Evolutionary conservation across 2,329 filamentous ascomycete genomes (phyloP), one percentile per base, ranked within the genome.

Genomic region (Botrytis medusae): DNA sequence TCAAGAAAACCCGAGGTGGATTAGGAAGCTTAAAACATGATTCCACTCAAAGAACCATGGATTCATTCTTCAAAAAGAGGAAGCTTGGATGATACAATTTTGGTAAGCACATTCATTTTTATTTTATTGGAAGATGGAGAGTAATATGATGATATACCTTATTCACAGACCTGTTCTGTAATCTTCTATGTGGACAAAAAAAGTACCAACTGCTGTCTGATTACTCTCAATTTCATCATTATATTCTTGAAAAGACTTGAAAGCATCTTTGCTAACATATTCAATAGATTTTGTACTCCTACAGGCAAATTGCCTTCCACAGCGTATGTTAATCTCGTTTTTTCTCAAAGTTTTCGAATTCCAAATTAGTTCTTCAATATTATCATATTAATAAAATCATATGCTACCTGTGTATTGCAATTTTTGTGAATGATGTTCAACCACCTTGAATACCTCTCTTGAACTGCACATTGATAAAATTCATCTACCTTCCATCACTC

Each of bases 141-240:
- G 72, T 79, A 86, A 85, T 81, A 89, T 93, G 92, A 93, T 92
- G 90, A 93, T 85, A 87, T 82, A 84, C 80, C 84, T 87, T 84
- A 85, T 88, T 91, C 91, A 93, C 91, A 93, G 91, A 94, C 91
- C 92, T 94, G 91, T 92, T 91, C 92, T 87, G 90, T 93, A 92
- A 83, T 81, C 79, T 77, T 81, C 79, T 77, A 86, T 93, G 91
- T 92, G 87, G 91, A 92, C 87, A 85, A 81, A 85, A 74, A 84
- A 84, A 90, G 89, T 89, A 90, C 89, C 91, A 93, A 93, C 91
- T 92, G 91, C 91, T 93, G 90, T 93, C 91, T 93, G 91, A 93
- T 82, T 73, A 77, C 74, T 77, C 74, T 72, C 63, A 68, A 75
- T 46, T 72, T 25, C 57, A 42, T 69, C 46, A 48, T 37, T 61